Evolutionary conservation across 495 filamentous ascomycete species (phyloP).

Genomic region (Chaetomium fimeti): DNA sequence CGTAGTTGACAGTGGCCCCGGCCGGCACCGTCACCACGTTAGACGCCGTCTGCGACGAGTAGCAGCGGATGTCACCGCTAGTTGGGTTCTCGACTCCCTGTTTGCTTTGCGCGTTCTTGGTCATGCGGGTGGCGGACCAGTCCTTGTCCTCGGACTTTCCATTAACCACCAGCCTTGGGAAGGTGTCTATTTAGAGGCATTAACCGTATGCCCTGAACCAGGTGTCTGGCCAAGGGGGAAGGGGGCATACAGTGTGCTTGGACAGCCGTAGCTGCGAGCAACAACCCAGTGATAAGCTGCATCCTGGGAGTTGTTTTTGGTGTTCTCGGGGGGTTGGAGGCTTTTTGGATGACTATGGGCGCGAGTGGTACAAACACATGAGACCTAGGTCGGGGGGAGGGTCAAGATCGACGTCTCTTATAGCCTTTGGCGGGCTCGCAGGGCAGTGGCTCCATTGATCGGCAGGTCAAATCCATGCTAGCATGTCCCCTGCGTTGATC

Average conservation of each 20-base stretch:
- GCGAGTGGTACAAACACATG: neutral
- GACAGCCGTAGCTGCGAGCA: constrained; percentile 33
- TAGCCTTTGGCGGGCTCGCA: neutral
- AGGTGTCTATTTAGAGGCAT: constrained; percentile 36
- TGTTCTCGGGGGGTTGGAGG: neutral
- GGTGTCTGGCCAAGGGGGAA: neutral
- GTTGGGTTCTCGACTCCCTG: constrained; percentile 42
- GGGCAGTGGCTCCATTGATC: neutral
- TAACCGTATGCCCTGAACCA: neutral
- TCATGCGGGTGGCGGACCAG: constrained; percentile 45
- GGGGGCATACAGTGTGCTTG: constrained; percentile 38
- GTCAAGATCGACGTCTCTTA: neutral
- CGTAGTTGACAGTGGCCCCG: constrained; percentile 48
- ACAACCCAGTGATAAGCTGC: constrained; percentile 28
- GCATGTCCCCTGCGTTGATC: neutral
- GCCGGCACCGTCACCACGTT: constrained; percentile 42
- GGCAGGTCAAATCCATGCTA: neutral
- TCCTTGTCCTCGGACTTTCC: constrained; percentile 41
- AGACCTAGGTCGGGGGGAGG: too few relatives aligned
- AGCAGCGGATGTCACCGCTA: constrained; percentile 50
- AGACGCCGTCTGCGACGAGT: constrained; percentile 40
- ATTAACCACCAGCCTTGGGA: constrained; percentile 42
- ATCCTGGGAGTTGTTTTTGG: neutral
- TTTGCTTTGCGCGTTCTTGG: constrained; percentile 44
- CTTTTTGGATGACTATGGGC: neutral